Conservation (phyloP, 2,329 filamentous ascomycete species). For the Nannizziopsis arthrosporioides region DNA sequence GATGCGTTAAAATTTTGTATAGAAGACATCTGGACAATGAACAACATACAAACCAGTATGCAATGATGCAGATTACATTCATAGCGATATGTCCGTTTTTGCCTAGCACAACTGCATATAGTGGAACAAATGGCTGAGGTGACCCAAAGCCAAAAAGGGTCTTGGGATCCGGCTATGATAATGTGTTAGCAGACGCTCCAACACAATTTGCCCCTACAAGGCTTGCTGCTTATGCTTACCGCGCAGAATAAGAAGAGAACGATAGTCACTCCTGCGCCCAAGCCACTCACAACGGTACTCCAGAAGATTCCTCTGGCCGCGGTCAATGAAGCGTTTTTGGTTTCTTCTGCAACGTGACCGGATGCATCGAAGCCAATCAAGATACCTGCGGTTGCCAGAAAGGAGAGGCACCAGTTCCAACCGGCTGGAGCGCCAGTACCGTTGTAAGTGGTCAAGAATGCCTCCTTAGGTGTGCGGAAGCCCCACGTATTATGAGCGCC, state of each 20-base stretch:
- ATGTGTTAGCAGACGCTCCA: conserved; percentile 13
- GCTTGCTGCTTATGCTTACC: conserved; percentile 24
- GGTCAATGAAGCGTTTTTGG: conserved; percentile 45
- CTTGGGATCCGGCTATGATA: conserved; percentile 40
- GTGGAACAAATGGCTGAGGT: conserved; percentile 47
- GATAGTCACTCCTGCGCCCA: conserved; percentile 45
- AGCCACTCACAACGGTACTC: conserved; percentile 46
- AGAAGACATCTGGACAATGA: too few relatives aligned
- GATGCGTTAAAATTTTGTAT: conserved; percentile 1
- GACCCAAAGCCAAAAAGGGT: conserved; percentile 44
- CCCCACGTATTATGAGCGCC: conserved; percentile 45
- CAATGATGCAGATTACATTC: conserved; percentile 46
- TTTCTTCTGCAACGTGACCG: conserved; percentile 51
- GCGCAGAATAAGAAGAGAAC: conserved; percentile 50
- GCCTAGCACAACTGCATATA: conserved; percentile 48
- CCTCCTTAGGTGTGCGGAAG: conserved; percentile 48
- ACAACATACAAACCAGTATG: conserved; percentile 40
- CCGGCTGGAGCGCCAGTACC: conserved; percentile 44
- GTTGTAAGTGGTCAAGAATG: conserved; percentile 51
- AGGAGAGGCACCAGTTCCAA: conserved; percentile 54
- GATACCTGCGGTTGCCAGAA: conserved; percentile 49
- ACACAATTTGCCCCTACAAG: too few relatives aligned
- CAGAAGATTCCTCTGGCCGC: conserved; percentile 50
- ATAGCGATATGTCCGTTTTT: conserved; percentile 49
- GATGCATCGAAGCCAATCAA: conserved; percentile 52